These are phyloP conservation scores for Cenchrus americanus DNA, from an alignment of 176 grass and related monocot species.

Conservation along the genomic window DNA sequence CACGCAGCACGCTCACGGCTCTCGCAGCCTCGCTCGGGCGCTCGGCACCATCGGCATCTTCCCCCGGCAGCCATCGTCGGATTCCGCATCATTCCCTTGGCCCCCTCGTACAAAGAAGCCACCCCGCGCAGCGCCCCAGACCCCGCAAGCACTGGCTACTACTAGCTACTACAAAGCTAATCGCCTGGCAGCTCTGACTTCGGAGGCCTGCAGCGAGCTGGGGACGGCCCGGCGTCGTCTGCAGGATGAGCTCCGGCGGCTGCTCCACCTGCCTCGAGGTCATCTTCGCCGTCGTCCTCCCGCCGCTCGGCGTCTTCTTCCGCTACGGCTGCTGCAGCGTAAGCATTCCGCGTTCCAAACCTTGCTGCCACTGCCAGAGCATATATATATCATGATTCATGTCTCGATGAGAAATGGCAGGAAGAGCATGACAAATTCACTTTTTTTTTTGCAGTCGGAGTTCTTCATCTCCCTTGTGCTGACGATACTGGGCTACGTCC, in stretches of 20 bases:
- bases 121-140: not conserved
- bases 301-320: constrained; percentile 88
- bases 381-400: no score
- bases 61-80: constrained; percentile 13
- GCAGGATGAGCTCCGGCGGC: constrained; percentile 54
- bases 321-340: constrained; percentile 84
- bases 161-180: not conserved
- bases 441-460: constrained; percentile 32
- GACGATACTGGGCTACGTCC: constrained; percentile 52
- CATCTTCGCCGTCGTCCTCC: constrained; percentile 64
- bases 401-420: not conserved
- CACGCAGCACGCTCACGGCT: constrained; percentile 14
- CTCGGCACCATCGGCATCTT: constrained; percentile 42
- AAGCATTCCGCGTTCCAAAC: not conserved
- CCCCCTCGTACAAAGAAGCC: constrained; percentile 21
- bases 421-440: not conserved
- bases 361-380: no score
- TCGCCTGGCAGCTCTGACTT: not conserved
- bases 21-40: not conserved
- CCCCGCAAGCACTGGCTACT: not conserved
- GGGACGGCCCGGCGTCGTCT: not conserved
- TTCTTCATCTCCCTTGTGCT: constrained; percentile 54
- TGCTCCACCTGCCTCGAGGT: constrained; percentile 68
- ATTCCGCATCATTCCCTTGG: constrained; percentile 36
- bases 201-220: not conserved